A percentile compares a stretch with the other conserved stretches of the same genome.
These are phyloP conservation scores for Madurella fahalii DNA, from an alignment of 2,329 filamentous ascomycete species.

Conservation along the genomic window DNA sequence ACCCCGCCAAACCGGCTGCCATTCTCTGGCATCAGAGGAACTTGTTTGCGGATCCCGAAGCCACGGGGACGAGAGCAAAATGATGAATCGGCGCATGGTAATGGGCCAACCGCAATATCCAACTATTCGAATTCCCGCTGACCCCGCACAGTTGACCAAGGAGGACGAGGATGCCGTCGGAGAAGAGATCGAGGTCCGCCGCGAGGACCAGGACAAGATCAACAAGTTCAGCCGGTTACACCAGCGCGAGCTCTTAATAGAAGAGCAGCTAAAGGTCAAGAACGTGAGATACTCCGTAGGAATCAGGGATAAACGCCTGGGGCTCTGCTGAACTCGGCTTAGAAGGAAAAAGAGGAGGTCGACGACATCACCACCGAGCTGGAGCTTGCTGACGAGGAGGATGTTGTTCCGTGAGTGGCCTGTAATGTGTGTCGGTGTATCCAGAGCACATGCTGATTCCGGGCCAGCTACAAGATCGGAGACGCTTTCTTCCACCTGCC, in stretches of 20 bases:
- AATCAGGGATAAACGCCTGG: too few species aligned
- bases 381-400: slow-evolving; percentile 92
- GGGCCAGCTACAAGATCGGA: slow-evolving; percentile 85
- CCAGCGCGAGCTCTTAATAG: slow-evolving; percentile 72
- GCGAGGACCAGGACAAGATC: slow-evolving; percentile 98
- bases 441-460: slow-evolving; percentile 2
- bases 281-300: slow-evolving; percentile 47
- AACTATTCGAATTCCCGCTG: neutral
- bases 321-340: slow-evolving; percentile 13
- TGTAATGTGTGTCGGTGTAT: neutral
- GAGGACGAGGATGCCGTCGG: slow-evolving; percentile 78
- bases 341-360: slow-evolving; percentile 99
- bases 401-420: slow-evolving; percentile 73
- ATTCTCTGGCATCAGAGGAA: too few species aligned
- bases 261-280: slow-evolving; percentile 77
- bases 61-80: neutral
- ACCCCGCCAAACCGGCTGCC: too few species aligned
- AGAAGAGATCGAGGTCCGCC: slow-evolving; percentile 88
- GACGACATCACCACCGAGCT: slow-evolving; percentile 89
- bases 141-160: slow-evolving; percentile 68
- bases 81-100: neutral
- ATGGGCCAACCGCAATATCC: neutral
- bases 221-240: slow-evolving; percentile 95
- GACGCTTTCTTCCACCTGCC: slow-evolving; percentile 90
- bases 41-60: neutral